A percentile compares a stretch with the other conserved stretches of the same genome.
phyloP scores from a whole-genome alignment of 495 filamentous ascomycete species.

The Lophium mytilinum region DNA sequence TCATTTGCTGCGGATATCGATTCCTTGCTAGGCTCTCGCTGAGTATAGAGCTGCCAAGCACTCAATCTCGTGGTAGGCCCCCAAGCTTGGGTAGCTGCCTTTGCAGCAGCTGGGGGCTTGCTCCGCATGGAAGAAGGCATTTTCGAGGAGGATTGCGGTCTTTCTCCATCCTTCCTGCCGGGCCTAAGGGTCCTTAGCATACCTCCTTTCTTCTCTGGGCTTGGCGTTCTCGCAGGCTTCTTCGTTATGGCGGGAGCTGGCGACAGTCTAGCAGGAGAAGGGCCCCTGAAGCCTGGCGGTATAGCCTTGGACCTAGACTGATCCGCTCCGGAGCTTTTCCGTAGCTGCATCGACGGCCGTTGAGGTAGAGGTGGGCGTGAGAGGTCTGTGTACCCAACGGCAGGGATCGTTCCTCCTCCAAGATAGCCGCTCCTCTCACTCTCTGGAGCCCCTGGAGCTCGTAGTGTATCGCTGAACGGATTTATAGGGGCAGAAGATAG shows the following conservation, averaged over 20 bases:
- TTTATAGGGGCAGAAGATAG: constrained; percentile 21
- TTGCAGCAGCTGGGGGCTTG: constrained; percentile 54
- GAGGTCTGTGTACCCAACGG: constrained; percentile 67
- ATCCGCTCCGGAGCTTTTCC: constrained; percentile 44
- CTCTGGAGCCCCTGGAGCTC: constrained; percentile 10
- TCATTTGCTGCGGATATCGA: neutral
- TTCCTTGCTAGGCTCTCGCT: constrained; percentile 1
- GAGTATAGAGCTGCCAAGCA: constrained; percentile 1
- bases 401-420: constrained; percentile 72
- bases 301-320: neutral
- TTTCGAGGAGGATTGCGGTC: constrained; percentile 37
- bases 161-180: constrained; percentile 50
- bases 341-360: constrained; percentile 45
- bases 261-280: constrained; percentile 18
- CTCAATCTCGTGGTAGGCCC: constrained; percentile 2
- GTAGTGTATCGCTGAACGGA: neutral
- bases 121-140: constrained; percentile 22
- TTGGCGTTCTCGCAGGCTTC: constrained; percentile 56
- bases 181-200: constrained; percentile 79
- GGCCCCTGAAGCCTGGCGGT: constrained; percentile 3
- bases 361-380: constrained; percentile 61
- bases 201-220: constrained; percentile 69
- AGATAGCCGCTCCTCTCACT: constrained; percentile 49
- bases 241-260: constrained; percentile 33
- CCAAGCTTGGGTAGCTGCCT: constrained; percentile 87